Evolutionary conservation across 495 filamentous ascomycete genomes (phyloP).

Genomic region (Penicillium flavigenum): DNA sequence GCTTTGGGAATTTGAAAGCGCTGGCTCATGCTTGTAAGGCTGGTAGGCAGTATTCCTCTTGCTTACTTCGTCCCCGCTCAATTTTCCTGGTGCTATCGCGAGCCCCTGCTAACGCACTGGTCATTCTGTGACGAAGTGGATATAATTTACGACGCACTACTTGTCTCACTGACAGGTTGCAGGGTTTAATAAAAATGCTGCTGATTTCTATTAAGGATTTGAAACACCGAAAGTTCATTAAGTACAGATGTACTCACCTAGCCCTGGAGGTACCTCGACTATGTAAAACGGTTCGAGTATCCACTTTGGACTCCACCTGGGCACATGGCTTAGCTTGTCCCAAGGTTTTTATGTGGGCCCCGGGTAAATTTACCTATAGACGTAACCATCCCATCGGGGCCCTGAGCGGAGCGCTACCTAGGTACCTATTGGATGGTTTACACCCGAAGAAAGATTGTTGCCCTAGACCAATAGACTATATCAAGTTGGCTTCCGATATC

Average conservation of each 20-base stretch:
- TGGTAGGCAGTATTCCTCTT: constrained; percentile 39
- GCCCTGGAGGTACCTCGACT: too few species aligned
- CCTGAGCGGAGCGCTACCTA: too few species aligned
- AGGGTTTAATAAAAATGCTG: background rate
- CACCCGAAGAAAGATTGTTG: background rate
- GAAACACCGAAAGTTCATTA: background rate
- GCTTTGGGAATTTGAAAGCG: constrained; percentile 60
- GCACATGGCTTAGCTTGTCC: background rate
- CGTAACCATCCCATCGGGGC: background rate
- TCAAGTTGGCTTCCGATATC: background rate
- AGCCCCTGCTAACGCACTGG: constrained; percentile 44
- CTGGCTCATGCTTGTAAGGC: constrained; percentile 50
- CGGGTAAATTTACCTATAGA: too few species aligned
- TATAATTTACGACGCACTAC: background rate
- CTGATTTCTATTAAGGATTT: background rate
- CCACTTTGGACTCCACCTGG: background rate
- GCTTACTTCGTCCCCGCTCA: constrained; percentile 45
- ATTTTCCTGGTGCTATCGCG: constrained; percentile 45
- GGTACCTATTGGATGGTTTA: background rate
- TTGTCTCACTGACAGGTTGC: background rate
- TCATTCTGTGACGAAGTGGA: constrained; percentile 33
- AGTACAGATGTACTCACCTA: too few species aligned
- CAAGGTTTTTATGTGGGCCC: background rate
- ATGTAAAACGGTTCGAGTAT: background rate
- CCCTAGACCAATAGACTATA: too few species aligned